Evolutionary conservation across 805 yeast genomes (phyloP), one percentile per base, ranked within the genome.

Genomic region (Nadsonia fulvescens): DNA sequence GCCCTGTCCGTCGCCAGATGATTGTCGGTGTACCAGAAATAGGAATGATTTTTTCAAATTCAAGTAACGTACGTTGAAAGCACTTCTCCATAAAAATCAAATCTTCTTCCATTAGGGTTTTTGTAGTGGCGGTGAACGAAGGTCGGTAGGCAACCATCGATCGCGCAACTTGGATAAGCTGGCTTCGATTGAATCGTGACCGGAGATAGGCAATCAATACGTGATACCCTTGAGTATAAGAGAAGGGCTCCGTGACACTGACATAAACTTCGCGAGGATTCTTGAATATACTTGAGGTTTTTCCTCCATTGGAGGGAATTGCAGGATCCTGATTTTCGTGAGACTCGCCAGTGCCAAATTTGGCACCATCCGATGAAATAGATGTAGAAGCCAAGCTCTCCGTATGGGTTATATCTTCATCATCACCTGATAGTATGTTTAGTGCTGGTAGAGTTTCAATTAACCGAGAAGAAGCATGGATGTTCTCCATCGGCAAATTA

Each of bases 1-100:
- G 91, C 6, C 91, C 91, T 0, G 91, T 74, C 20, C 92, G 54
- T 39, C 92, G 57, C 92, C 92, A 78, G 35, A 77, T 71, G 10
- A 76, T 69, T 3, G 86, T 72, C 1, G 92, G 92, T 2, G 78
- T 66, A 7, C 82, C 73, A 11, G 74, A 69, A 31, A 70, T 40
- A 12, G 55, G 52, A 8, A 60, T 49, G 32, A 53, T 51, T 45
- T 49, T 56, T 39, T 67, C 72, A 32, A 62, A 63, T 30, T 77
- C 83, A 39, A 61, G 34, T 12, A 68, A 38, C 0, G 71, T 57
- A 25, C 74, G 41, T 33, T 68, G 74, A 32, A 68, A 61, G 8
- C 67, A 61, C 23, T 68, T 39, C 35, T 68, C 75, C 18, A 70
- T 67, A 34, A 66, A 66, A 20, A 72, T 61, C 24, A 74, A 49